phyloP scores from a whole-genome alignment of 805 yeast species.

The Saccharomycodes ludwigii region DNA sequence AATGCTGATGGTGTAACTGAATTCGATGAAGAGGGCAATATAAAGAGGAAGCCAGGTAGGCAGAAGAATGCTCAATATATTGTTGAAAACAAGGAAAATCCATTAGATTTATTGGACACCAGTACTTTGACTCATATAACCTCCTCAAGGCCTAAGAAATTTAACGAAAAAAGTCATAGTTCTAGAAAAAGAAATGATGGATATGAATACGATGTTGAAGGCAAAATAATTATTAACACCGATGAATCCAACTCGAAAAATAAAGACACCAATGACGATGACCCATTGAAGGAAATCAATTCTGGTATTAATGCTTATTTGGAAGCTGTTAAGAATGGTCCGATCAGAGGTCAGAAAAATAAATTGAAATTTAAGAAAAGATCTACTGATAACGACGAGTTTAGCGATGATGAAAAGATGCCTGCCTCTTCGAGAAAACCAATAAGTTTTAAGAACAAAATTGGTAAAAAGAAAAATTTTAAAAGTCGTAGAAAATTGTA shows the following conservation, averaged over 20 bases:
- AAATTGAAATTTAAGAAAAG: conserved; percentile 75
- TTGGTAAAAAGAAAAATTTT: conserved; percentile 19
- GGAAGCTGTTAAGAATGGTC: conserved; percentile 88
- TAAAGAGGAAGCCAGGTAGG: conserved; percentile 12
- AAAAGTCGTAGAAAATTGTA: conserved; percentile 16
- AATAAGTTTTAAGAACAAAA: conserved; percentile 12
- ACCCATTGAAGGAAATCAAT: conserved; percentile 33
- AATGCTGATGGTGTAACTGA: conserved; percentile 43
- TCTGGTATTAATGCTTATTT: conserved; percentile 81
- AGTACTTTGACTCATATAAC: conserved; percentile 80
- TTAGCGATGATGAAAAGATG: conserved; percentile 36
- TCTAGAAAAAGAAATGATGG: conserved; percentile 16
- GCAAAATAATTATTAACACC: conserved; percentile 24
- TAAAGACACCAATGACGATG: conserved; percentile 27
- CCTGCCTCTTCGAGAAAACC: conserved; percentile 16
- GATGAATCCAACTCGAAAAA: conserved; percentile 15
- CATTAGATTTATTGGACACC: conserved; percentile 81
- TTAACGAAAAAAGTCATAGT: conserved; percentile 29
- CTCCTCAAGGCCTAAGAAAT: conserved; percentile 67
- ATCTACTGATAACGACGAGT: conserved; percentile 40
- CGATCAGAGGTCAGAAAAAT: conserved; percentile 86
- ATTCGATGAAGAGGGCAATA: conserved; percentile 28
- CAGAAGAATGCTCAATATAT: conserved; percentile 46
- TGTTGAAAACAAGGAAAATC: conserved; percentile 62
- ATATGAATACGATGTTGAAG: conserved; percentile 24